Conservation (phyloP, 805 yeast species). For the Naumovozyma dairenensis region DNA sequence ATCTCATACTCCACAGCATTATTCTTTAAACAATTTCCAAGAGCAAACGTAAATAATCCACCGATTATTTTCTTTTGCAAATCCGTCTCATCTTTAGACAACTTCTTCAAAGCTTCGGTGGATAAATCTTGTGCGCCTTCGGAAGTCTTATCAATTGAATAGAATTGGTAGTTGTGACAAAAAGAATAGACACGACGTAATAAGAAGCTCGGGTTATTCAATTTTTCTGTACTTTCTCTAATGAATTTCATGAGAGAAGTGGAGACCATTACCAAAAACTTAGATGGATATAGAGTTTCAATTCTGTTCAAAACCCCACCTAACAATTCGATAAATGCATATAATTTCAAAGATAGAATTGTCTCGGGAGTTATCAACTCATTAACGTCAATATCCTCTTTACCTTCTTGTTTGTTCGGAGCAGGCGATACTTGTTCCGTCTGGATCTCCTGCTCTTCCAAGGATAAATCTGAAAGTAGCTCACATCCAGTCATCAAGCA, state of each 20-base stretch:
- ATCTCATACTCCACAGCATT: conserved; percentile 16
- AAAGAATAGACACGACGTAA: conserved; percentile 55
- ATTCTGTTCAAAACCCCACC: conserved; percentile 49
- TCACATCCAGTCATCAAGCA: conserved; percentile 65
- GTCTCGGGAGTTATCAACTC: conserved; percentile 13
- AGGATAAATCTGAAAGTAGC: conserved; percentile 30
- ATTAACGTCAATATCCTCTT: conserved; percentile 6
- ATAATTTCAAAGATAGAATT: conserved; percentile 47
- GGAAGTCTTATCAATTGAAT: conserved; percentile 31
- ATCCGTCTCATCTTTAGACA: conserved; percentile 45
- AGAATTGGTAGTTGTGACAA: conserved; percentile 44
- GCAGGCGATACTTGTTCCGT: no score
- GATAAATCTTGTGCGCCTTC: conserved; percentile 14
- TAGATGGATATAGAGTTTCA: conserved; percentile 65
- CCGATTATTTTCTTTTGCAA: conserved; percentile 56
- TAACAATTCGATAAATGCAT: conserved; percentile 56
- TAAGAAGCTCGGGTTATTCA: conserved; percentile 31
- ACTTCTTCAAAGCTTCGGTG: conserved; percentile 32
- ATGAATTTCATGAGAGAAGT: conserved; percentile 46
- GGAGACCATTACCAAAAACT: conserved; percentile 62
- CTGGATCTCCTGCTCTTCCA: no score
- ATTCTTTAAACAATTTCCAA: conserved; percentile 33
- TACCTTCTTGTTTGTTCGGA: conserved; percentile 3
- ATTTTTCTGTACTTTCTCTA: conserved; percentile 31
- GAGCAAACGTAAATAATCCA: conserved; percentile 44